Conservation (phyloP, 805 yeast species). For the Wickerhamiella dianesei region DNA sequence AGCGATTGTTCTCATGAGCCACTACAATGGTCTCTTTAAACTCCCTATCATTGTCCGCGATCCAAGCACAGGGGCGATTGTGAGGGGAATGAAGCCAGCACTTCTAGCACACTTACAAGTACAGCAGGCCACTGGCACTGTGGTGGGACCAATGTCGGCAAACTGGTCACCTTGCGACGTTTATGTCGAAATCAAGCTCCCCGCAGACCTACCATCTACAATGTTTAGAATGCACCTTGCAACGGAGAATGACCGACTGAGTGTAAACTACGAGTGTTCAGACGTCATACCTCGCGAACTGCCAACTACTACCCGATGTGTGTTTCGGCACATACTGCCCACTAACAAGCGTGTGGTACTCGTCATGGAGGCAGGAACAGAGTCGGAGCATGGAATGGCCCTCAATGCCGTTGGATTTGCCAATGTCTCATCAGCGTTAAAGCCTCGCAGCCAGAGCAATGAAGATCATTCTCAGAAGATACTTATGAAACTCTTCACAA, state of each 20-base stretch:
- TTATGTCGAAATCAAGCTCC: neutral
- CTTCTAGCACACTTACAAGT: neutral
- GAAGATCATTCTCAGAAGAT: neutral
- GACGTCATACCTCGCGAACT: neutral
- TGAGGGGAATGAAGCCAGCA: neutral
- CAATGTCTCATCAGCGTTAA: neutral
- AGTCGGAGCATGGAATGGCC: neutral
- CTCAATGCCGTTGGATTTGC: neutral
- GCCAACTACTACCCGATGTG: neutral
- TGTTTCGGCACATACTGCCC: neutral
- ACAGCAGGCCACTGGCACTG: neutral
- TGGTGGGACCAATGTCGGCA: neutral
- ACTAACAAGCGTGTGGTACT: neutral
- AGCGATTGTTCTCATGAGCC: neutral
- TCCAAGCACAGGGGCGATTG: neutral
- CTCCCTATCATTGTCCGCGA: neutral
- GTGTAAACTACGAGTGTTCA: neutral
- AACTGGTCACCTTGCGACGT: neutral
- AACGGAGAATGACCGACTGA: neutral
- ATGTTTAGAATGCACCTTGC: neutral
- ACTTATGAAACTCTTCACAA: neutral
- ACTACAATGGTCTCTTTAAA: neutral
- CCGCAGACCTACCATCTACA: neutral
- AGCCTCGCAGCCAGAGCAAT: neutral
- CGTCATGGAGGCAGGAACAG: neutral